These are phyloP conservation scores for Pyricularia sp. DNA, from an alignment of 2,329 filamentous ascomycete genomes.

Conservation along the genomic window DNA sequence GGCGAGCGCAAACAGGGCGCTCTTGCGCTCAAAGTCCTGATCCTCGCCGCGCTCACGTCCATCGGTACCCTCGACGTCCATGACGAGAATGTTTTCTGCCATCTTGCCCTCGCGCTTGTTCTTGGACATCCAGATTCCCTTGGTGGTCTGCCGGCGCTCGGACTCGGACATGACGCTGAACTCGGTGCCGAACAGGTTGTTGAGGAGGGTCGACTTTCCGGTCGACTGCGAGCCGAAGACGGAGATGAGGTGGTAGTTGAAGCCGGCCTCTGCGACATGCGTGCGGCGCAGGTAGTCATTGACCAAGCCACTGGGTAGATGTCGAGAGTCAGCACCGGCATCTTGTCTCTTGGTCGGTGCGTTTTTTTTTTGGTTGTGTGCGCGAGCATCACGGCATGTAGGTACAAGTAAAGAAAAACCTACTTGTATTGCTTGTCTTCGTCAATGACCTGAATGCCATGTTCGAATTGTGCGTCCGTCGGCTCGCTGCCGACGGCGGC, in stretches of 20 bases:
- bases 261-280: conserved; percentile 77
- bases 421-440: conserved; percentile 97
- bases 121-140: conserved; percentile 99
- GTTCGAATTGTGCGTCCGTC: conserved; percentile 62
- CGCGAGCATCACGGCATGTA: background rate
- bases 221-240: conserved; percentile 99
- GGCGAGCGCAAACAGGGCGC: conserved; percentile 89
- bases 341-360: background rate
- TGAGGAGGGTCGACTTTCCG: conserved; percentile 93
- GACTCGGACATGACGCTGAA: conserved; percentile 98
- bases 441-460: conserved; percentile 95
- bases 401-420: conserved; percentile 19
- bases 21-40: conserved; percentile 98
- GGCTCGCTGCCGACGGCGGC: conserved; percentile 60
- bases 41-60: conserved; percentile 94
- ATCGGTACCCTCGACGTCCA: conserved; percentile 98
- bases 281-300: conserved; percentile 74
- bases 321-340: background rate
- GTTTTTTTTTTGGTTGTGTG: no score
- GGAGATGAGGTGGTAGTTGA: conserved; percentile 98
- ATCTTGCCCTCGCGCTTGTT: conserved; percentile 71
- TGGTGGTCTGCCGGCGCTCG: conserved; percentile 91
- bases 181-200: conserved; percentile 88
- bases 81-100: conserved; percentile 97
- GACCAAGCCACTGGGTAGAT: conserved; percentile 53